Conservation (phyloP, 495 filamentous ascomycete genomes). For the Penicillium parvum region DNA sequence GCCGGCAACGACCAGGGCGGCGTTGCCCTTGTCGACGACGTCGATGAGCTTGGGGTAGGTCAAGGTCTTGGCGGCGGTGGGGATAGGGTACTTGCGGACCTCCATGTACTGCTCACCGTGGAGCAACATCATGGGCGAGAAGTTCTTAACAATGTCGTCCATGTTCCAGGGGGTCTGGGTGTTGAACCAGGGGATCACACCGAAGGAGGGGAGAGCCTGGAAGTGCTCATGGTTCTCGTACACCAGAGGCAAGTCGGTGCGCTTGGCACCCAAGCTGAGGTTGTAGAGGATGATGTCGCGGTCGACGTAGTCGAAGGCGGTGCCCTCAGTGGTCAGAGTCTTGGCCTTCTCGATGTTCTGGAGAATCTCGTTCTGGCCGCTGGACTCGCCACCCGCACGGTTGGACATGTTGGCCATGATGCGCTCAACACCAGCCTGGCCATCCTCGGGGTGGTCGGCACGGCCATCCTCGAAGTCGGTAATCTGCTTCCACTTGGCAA, state of each 20-base stretch:
- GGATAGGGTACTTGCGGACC: slow-evolving; percentile 89
- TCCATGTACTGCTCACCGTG: slow-evolving; percentile 99
- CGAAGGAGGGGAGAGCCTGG: slow-evolving; percentile 89
- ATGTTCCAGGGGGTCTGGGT: slow-evolving; percentile 75
- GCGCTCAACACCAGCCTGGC: slow-evolving; percentile 70
- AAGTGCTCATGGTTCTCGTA: slow-evolving; percentile 88
- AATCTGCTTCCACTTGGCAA: slow-evolving; percentile 73
- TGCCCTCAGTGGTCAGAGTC: slow-evolving; percentile 63
- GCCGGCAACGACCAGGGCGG: slow-evolving; percentile 77
- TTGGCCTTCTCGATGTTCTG: slow-evolving; percentile 74
- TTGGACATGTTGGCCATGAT: slow-evolving; percentile 93
- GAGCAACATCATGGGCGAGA: slow-evolving; percentile 97
- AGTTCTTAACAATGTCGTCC: slow-evolving; percentile 85
- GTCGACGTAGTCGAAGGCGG: slow-evolving; percentile 77
- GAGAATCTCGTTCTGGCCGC: slow-evolving; percentile 48
- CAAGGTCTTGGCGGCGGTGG: slow-evolving; percentile 74
- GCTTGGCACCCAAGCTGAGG: slow-evolving; percentile 90
- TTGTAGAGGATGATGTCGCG: slow-evolving; percentile 93
- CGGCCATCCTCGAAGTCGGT: slow-evolving; percentile 85
- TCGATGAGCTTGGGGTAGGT: slow-evolving; percentile 86
- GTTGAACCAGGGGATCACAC: slow-evolving; percentile 90
- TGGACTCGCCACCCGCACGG: slow-evolving; percentile 42
- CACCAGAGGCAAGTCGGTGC: slow-evolving; percentile 79
- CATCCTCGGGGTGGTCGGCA: slow-evolving; percentile 81
- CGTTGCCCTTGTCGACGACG: slow-evolving; percentile 91